Percentiles rank a stretch among this genome's conserved stretches.
phyloP scores from a whole-genome alignment of 2,329 filamentous ascomycete species.

The Pseudocercospora cruenta region DNA sequence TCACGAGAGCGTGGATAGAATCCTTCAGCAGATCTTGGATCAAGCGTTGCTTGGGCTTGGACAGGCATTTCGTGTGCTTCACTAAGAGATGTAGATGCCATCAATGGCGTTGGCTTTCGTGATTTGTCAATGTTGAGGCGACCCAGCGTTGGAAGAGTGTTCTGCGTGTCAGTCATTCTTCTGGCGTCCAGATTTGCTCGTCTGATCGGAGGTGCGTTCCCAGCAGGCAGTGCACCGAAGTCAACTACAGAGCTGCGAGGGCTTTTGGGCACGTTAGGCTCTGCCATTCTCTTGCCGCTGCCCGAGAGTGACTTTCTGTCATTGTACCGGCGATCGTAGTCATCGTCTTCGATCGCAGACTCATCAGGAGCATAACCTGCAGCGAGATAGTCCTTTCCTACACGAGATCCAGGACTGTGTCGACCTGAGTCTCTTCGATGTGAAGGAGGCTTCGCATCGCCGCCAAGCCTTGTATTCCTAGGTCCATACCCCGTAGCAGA shows the following conservation, averaged over 20 bases:
- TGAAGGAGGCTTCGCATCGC: slow-evolving; percentile 27
- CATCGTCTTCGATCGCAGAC: slow-evolving; percentile 33
- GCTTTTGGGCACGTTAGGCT: slow-evolving; percentile 15
- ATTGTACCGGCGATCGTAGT: slow-evolving; percentile 19
- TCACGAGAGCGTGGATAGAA: slow-evolving; percentile 29
- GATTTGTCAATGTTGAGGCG: slow-evolving; percentile 31
- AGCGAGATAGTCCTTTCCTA: slow-evolving; percentile 33
- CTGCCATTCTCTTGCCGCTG: slow-evolving; percentile 21
- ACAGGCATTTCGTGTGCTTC: slow-evolving; percentile 26
- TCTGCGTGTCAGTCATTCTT: slow-evolving; percentile 35
- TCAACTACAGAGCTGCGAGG: slow-evolving; percentile 30
- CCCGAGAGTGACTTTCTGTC: slow-evolving; percentile 11
- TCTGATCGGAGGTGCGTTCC: slow-evolving; percentile 26
- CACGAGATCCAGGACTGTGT: slow-evolving; percentile 26
- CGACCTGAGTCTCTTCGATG: slow-evolving; percentile 32
- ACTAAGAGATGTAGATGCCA: slow-evolving; percentile 30
- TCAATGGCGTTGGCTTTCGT: slow-evolving; percentile 32
- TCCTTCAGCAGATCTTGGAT: slow-evolving; percentile 19
- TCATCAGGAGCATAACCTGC: slow-evolving; percentile 23
- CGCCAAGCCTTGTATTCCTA: slow-evolving; percentile 8
- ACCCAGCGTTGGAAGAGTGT: slow-evolving; percentile 28
- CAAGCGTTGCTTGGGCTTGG: slow-evolving; percentile 13
- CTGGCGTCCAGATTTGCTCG: slow-evolving; percentile 32
- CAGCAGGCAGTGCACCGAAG: slow-evolving; percentile 26
- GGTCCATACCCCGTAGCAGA: slow-evolving; percentile 21